phyloP scores from a whole-genome alignment of 192 early-diverging fungal species.

The Podila minutissima region DNA sequence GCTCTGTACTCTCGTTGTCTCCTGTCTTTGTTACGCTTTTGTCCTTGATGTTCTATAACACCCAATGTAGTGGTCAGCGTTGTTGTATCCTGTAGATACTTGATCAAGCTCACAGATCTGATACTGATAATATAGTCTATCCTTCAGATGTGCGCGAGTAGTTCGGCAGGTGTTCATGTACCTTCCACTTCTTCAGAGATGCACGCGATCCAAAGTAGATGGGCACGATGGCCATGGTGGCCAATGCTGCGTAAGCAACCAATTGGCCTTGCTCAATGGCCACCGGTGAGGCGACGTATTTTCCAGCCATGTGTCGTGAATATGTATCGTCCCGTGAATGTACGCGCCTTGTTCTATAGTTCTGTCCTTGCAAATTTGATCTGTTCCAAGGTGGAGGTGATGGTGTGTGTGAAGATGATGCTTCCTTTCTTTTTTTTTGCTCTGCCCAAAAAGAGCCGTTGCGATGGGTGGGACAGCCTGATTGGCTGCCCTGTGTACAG shows the following conservation, averaged over 20 bases:
- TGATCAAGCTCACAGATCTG: background rate
- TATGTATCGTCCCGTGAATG: background rate
- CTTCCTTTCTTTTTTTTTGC: too few relatives aligned
- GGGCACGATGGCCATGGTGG: conserved; percentile 83
- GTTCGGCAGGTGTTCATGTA: conserved; percentile 8
- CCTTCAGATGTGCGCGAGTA: background rate
- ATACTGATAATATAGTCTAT: background rate
- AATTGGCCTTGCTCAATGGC: conserved; percentile 59
- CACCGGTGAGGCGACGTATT: conserved; percentile 14
- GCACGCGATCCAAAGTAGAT: conserved; percentile 87
- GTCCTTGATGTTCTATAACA: conserved; percentile 42
- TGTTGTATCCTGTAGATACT: background rate
- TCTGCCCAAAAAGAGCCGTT: too few relatives aligned
- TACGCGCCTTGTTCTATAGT: too few relatives aligned
- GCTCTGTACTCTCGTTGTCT: conserved; percentile 66
- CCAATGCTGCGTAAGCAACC: conserved; percentile 82
- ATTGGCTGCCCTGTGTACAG: too few relatives aligned
- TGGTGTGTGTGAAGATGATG: too few relatives aligned
- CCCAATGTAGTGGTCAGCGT: background rate
- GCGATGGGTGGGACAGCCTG: too few relatives aligned
- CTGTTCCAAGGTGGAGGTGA: too few relatives aligned
- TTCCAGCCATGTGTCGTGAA: background rate
- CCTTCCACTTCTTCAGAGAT: conserved; percentile 69
- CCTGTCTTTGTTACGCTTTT: conserved; percentile 37
- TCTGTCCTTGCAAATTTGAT: too few relatives aligned